Percentiles rank a stretch among this genome's conserved stretches.
phyloP scores from a whole-genome alignment of 331 rosid genomes.

The Quercus lobata region DNA sequence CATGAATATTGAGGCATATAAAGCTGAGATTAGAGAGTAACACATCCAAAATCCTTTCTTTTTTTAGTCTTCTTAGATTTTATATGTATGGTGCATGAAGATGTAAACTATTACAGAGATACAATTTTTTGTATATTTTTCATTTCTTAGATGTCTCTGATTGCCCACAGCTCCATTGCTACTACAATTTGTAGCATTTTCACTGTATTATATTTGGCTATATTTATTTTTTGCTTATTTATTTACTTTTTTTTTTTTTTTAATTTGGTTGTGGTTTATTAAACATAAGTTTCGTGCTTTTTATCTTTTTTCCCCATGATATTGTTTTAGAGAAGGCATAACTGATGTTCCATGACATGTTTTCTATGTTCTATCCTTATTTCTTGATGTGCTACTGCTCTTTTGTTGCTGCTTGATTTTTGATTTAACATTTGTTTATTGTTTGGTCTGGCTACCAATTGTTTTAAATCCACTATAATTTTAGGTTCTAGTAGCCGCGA shows the following conservation, averaged over 20 bases:
- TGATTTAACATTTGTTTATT: neutral
- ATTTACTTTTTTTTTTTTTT: too few relatives aligned
- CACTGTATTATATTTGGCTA: neutral
- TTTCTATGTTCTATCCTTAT: neutral
- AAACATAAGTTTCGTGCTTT: neutral
- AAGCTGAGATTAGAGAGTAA: too few relatives aligned
- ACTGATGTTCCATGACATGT: neutral
- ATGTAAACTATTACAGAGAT: too few relatives aligned
- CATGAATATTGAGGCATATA: too few relatives aligned
- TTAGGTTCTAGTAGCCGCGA: slow-evolving; percentile 37
- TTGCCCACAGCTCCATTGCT: neutral
- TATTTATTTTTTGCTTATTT: too few relatives aligned
- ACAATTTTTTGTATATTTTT: neutral
- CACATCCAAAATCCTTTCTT: too few relatives aligned
- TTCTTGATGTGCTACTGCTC: neutral
- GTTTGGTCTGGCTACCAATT: neutral
- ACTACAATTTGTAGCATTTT: neutral
- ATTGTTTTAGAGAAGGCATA: neutral
- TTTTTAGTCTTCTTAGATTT: too few relatives aligned
- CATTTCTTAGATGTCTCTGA: neutral
- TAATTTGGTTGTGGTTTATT: neutral
- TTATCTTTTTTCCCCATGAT: neutral
- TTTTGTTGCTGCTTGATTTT: neutral
- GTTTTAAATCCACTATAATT: slow-evolving; percentile 7
- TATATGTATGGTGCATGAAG: too few relatives aligned